Conservation (phyloP, 345 rosid genomes). For the Boechera divaricarpa region DNA sequence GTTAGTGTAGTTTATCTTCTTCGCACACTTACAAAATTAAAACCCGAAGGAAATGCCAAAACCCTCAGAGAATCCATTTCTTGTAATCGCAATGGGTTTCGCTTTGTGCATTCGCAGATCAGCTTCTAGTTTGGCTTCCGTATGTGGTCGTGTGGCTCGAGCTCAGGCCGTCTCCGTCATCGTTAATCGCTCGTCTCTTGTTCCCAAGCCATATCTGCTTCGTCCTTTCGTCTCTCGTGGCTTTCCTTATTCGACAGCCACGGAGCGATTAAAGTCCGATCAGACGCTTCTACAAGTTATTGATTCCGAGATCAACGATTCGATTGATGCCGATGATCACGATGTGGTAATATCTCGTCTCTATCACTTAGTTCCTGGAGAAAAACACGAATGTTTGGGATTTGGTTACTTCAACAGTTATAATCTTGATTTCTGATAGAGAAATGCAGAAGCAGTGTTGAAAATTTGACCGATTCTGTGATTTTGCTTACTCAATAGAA, state of each 20-base stretch:
- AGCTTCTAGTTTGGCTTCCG: slow-evolving; percentile 38
- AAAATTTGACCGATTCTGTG: not conserved
- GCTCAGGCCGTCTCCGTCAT: slow-evolving; percentile 47
- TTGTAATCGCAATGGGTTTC: slow-evolving; percentile 33
- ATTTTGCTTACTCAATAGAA: not conserved
- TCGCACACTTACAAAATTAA: not conserved
- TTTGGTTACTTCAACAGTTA: not conserved
- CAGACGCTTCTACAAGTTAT: slow-evolving; percentile 65
- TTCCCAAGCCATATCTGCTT: slow-evolving; percentile 26
- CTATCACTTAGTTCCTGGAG: not conserved
- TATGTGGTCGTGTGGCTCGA: slow-evolving; percentile 51
- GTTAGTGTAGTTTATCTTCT: not conserved
- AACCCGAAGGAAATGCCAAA: slow-evolving; percentile 27
- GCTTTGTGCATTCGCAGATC: slow-evolving; percentile 39
- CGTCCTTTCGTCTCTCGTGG: slow-evolving; percentile 38
- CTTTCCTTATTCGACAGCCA: slow-evolving; percentile 50
- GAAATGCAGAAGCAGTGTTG: not conserved
- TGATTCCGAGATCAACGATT: slow-evolving; percentile 65
- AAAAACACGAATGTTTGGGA: no score
- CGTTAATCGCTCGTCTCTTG: slow-evolving; percentile 41
- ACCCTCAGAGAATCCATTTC: slow-evolving; percentile 25
- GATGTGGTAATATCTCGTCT: slow-evolving; percentile 42
- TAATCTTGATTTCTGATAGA: slow-evolving; percentile 10
- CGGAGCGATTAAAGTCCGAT: slow-evolving; percentile 49
- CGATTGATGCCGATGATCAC: slow-evolving; percentile 58